Percentiles rank a stretch among this genome's conserved stretches.
These are phyloP conservation scores for Jackrogersella minutella DNA, from an alignment of 495 filamentous ascomycete genomes.

Conservation along the genomic window DNA sequence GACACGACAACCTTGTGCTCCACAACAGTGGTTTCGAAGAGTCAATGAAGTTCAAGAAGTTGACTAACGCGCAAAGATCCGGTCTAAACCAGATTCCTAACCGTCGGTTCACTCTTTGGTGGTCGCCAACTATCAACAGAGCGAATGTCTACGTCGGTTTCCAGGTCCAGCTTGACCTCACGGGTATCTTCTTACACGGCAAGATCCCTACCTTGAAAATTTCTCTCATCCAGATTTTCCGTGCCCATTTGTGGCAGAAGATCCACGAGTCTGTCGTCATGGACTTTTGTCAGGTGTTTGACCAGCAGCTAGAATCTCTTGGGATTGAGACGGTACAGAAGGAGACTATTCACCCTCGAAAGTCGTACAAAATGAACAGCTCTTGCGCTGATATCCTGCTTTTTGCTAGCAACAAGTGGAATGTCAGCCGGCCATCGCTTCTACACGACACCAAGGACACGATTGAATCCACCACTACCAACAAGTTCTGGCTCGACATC, in stretches of 20 bases:
- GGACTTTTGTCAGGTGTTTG: conserved; percentile 99
- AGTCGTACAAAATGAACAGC: conserved; percentile 99
- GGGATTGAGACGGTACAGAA: conserved; percentile 99
- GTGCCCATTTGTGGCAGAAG: conserved; percentile 99
- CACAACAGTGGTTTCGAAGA: conserved; percentile 73
- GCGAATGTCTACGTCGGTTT: conserved; percentile 93
- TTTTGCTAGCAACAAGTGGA: conserved; percentile 99
- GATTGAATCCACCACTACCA: conserved; percentile 93
- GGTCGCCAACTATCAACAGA: conserved; percentile 84
- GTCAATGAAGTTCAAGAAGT: conserved; percentile 98
- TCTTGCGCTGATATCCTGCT: conserved; percentile 98
- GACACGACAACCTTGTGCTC: conserved; percentile 57
- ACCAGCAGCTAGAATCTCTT: conserved; percentile 94
- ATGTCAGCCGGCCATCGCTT: conserved; percentile 90
- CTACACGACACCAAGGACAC: conserved; percentile 96
- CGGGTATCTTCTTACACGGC: conserved; percentile 98
- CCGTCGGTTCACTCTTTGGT: conserved; percentile 99
- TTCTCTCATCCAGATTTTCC: conserved; percentile 98
- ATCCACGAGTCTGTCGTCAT: conserved; percentile 99
- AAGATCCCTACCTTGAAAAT: conserved; percentile 99
- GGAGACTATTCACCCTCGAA: conserved; percentile 98
- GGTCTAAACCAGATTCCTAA: conserved; percentile 99
- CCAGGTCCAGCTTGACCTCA: conserved; percentile 98
- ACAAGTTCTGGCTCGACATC: conserved; percentile 99
- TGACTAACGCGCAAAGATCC: conserved; percentile 97